Base-by-base conservation (phyloP, 1,284 basidiomycete species). In the Cryptococcus depauperatus region DNA sequence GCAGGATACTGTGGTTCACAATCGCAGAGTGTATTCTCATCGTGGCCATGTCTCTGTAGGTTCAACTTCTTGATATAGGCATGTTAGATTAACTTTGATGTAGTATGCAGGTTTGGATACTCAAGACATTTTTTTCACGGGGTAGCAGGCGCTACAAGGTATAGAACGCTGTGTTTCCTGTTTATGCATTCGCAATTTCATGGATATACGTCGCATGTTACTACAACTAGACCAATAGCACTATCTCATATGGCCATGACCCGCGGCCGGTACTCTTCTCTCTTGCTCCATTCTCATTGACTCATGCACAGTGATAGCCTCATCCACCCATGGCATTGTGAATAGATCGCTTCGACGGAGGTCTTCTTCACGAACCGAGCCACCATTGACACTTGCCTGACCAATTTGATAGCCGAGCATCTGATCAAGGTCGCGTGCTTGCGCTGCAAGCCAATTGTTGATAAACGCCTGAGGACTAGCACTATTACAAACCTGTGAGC, bases 121-220 rank as follows among this genome's bases (percentile, higher is more conserved):
- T 92, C 29, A 88, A 91, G 70, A 91, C 86, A 19, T 92, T 91
- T 81, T 92, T 92, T 73, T 89, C 85, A 28, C 81, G 83, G 65
- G 87, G 85, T 5, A 85, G 85, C 32, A 78, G 85, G 66, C 76
- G 79, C 13, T 37, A 37, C 21, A 37, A 37, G 35, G 35, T 37
- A 13, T 37, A 37, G 14, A 22, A 21, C 9, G 8, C 16, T 26
- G 14, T 28, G 16, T 28, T n/a, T 22, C 14, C 27, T 33, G 19
- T 30, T 11, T 16, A 30, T 30, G 11, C 29, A 30, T 30, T 30
- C 29, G 3, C 29, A 37, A 5, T 13, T 11, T 18, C 13, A 37
- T 37, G 35, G 13, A 8, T 13, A 37, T 37, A 13, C 18, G 35
- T 5, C 18, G 35, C 28, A 41, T 41, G 11, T 28, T 18, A 13